Evolutionary conservation across 352 stramenopile species (phyloP).

Genomic region (Phytophthora macrochlamydospora): DNA sequence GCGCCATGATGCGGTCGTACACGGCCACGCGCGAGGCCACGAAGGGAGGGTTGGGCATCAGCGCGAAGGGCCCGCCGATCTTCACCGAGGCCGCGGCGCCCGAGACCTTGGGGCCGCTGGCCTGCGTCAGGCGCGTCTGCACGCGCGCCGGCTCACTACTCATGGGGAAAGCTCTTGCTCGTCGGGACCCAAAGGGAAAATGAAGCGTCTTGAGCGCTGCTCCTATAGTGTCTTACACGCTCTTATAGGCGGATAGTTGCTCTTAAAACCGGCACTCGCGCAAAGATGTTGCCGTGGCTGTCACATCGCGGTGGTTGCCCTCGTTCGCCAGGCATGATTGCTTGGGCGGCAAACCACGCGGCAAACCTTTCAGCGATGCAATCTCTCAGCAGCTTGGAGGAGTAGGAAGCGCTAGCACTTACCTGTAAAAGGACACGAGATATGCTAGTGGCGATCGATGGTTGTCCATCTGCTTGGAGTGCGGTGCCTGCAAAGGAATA

Average conservation of each 20-base stretch:
- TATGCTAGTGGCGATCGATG: background rate
- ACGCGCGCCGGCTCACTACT: slow-evolving; percentile 53
- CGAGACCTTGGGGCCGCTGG: slow-evolving; percentile 72
- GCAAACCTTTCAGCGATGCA: too few species aligned
- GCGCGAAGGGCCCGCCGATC: slow-evolving; percentile 84
- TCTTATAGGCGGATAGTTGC: too few species aligned
- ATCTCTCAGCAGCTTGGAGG: too few species aligned
- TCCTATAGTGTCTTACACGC: background rate
- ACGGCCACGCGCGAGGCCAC: slow-evolving; percentile 76
- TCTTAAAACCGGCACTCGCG: background rate
- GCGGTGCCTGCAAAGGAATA: too few species aligned
- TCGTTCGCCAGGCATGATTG: background rate
- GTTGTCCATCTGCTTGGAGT: too few species aligned
- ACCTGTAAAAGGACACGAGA: background rate
- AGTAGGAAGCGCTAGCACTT: background rate
- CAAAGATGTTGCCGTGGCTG: slow-evolving; percentile 4
- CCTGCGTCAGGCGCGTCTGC: slow-evolving; percentile 82
- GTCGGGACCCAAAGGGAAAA: slow-evolving; percentile 18
- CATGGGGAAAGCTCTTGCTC: slow-evolving; percentile 9
- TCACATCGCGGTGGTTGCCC: background rate
- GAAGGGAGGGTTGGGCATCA: slow-evolving; percentile 87
- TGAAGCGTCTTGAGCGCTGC: slow-evolving; percentile 2
- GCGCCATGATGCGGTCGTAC: slow-evolving; percentile 87
- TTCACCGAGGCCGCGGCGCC: slow-evolving; percentile 52
- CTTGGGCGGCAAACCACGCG: background rate